phyloP scores from a whole-genome alignment of 164 flowering plant species.

The Umbellularia californica region DNA sequence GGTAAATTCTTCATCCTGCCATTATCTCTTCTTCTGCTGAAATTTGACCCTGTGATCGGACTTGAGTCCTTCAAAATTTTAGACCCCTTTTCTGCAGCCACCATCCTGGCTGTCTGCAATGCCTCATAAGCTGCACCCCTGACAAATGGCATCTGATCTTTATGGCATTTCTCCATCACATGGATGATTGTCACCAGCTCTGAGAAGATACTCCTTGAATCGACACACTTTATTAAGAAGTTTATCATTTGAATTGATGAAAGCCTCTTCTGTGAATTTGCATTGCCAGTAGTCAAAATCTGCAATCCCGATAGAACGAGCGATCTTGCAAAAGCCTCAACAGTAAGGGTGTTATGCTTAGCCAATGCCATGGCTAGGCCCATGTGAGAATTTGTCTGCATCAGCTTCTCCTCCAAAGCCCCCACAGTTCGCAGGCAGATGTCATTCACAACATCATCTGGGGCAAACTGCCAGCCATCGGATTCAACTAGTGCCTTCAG shows the following conservation, averaged over 20 bases:
- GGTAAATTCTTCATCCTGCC: constrained; percentile 9
- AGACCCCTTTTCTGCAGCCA: constrained; percentile 38
- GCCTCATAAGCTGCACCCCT: constrained; percentile 93
- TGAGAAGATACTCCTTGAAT: constrained; percentile 64
- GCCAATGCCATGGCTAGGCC: constrained; percentile 80
- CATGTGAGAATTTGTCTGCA: constrained; percentile 80
- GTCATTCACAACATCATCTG: constrained; percentile 75
- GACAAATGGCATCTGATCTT: constrained; percentile 80
- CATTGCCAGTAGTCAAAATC: constrained; percentile 52
- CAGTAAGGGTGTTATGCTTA: constrained; percentile 51
- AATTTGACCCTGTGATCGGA: constrained; percentile 55
- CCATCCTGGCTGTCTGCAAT: constrained; percentile 61
- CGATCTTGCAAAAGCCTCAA: constrained; percentile 86
- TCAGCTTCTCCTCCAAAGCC: constrained; percentile 70
- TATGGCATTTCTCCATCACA: constrained; percentile 74
- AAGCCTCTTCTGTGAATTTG: constrained; percentile 71
- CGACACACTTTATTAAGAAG: constrained; percentile 77
- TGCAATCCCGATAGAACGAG: constrained; percentile 59
- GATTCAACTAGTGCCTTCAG: constrained; percentile 88
- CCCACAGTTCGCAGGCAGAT: constrained; percentile 77
- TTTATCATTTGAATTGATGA: constrained; percentile 86
- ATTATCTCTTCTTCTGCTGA: constrained; percentile 20
- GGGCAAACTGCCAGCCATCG: constrained; percentile 91
- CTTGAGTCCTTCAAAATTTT: constrained; percentile 35
- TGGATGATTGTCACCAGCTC: constrained; percentile 61